These are phyloP conservation scores for Rugonectria rugulosa DNA, from an alignment of 2,329 filamentous ascomycete species.

Conservation along the genomic window DNA sequence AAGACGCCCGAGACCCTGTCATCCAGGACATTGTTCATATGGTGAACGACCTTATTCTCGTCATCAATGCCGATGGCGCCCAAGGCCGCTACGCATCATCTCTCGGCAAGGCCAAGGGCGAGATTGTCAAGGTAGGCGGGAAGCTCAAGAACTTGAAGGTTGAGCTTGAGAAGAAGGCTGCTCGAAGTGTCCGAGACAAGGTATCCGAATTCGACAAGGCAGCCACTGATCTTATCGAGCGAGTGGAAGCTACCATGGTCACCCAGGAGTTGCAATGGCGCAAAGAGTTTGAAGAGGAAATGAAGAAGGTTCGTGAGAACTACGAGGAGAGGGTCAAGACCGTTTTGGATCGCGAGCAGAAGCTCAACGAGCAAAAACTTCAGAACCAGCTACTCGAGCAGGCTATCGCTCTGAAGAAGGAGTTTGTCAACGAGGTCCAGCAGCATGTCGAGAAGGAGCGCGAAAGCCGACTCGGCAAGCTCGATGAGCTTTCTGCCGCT, in stretches of 20 bases:
- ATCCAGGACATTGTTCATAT: conserved; percentile 95
- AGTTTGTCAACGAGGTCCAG: conserved; percentile 81
- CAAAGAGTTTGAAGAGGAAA: conserved; percentile 86
- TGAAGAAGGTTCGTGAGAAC: conserved; percentile 76
- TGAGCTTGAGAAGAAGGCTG: conserved; percentile 73
- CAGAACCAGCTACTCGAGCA: conserved; percentile 90
- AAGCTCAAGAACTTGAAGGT: conserved; percentile 80
- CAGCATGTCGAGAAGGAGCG: conserved; percentile 88
- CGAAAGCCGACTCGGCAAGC: conserved; percentile 82
- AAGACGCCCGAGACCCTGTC: conserved; percentile 81
- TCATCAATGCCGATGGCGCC: conserved; percentile 87
- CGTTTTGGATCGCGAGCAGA: conserved; percentile 79
- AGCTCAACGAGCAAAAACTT: conserved; percentile 82
- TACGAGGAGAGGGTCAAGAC: conserved; percentile 84
- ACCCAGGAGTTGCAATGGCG: conserved; percentile 84
- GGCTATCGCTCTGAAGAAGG: conserved; percentile 84
- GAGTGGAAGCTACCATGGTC: conserved; percentile 84
- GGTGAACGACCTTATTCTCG: conserved; percentile 93
- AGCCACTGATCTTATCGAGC: conserved; percentile 84
- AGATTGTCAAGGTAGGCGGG: conserved; percentile 78
- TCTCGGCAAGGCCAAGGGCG: conserved; percentile 84
- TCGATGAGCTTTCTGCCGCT: conserved; percentile 78
- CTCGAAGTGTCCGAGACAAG: conserved; percentile 76
- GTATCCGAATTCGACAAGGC: conserved; percentile 84
- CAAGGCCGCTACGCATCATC: conserved; percentile 79